Conservation (phyloP, 352 stramenopile species). For the Phytopythium oedochilum region DNA sequence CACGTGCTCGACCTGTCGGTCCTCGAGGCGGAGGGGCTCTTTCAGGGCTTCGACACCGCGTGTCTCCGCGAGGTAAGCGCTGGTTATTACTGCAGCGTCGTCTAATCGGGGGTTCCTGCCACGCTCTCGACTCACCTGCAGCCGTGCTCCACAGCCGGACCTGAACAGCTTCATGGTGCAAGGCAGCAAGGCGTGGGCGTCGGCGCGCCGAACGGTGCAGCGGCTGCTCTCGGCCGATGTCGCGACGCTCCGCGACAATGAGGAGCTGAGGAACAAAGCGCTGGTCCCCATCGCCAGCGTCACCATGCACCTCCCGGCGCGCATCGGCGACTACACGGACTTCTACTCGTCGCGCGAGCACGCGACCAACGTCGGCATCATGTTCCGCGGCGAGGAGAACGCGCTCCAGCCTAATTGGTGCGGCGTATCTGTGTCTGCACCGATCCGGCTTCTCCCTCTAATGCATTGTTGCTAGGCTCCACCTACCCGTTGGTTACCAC, state of each 20-base stretch:
- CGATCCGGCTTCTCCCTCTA: too few relatives aligned
- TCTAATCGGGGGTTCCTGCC: too few relatives aligned
- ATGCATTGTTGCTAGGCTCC: conserved; percentile 46
- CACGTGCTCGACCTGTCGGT: conserved; percentile 88
- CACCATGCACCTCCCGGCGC: conserved; percentile 90
- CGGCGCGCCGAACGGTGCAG: conserved; percentile 83
- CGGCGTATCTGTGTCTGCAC: conserved; percentile 2
- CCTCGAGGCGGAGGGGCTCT: conserved; percentile 86
- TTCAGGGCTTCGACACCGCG: conserved; percentile 75
- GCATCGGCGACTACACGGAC: conserved; percentile 97
- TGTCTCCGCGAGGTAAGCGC: conserved; percentile 60
- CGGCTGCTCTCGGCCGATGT: conserved; percentile 77
- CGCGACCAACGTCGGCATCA: conserved; percentile 94
- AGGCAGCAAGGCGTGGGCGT: conserved; percentile 82
- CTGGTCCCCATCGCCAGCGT: conserved; percentile 76
- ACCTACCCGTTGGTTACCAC: conserved; percentile 97
- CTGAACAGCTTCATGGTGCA: conserved; percentile 94
- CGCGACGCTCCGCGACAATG: conserved; percentile 77
- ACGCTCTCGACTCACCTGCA: not conserved
- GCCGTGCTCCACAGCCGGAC: conserved; percentile 25
- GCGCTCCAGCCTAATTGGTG: conserved; percentile 96
- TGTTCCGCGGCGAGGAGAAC: conserved; percentile 93
- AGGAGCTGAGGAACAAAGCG: conserved; percentile 57
- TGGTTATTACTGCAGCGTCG: too few relatives aligned
- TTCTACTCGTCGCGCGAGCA: conserved; percentile 97